Conservation (phyloP, 495 filamentous ascomycete species). For the Extremus antarcticus region DNA sequence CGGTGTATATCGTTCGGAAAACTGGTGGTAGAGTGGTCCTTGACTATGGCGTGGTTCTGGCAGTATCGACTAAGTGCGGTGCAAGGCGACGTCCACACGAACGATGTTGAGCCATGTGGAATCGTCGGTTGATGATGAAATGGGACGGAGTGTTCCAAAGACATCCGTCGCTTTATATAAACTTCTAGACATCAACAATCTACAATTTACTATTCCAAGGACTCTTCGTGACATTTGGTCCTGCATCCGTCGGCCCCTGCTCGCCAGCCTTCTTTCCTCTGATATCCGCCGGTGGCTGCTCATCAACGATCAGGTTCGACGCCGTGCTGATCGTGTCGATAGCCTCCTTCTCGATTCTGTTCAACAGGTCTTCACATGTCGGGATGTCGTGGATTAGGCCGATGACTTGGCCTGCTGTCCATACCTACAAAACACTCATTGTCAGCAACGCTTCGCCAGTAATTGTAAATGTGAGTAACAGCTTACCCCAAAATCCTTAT, state of each 20-base stretch:
- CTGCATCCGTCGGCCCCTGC: not conserved
- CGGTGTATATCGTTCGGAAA: no score
- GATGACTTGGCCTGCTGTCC: conserved; percentile 63
- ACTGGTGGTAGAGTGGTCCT: no score
- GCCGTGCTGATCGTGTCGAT: conserved; percentile 34
- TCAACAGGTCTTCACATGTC: conserved; percentile 47
- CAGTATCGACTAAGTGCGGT: no score
- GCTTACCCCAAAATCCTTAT: conserved; percentile 78
- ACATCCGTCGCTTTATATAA: no score
- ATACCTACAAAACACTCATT: conserved; percentile 49
- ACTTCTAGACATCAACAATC: no score
- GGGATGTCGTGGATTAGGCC: conserved; percentile 61
- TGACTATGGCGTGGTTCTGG: no score
- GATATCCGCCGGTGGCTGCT: conserved; percentile 23
- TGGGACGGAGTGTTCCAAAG: no score
- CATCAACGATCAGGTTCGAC: conserved; percentile 22
- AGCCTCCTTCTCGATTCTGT: conserved; percentile 55
- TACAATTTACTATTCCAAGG: not conserved
- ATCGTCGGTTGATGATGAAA: no score
- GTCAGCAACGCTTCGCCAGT: no score
- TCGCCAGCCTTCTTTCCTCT: conserved; percentile 20
- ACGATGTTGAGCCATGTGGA: no score
- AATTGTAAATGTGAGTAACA: not conserved
- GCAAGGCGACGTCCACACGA: no score
- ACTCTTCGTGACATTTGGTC: conserved; percentile 27